These are phyloP conservation scores for Ganoderma boninense DNA, from an alignment of 1,284 basidiomycete species.

Conservation along the genomic window DNA sequence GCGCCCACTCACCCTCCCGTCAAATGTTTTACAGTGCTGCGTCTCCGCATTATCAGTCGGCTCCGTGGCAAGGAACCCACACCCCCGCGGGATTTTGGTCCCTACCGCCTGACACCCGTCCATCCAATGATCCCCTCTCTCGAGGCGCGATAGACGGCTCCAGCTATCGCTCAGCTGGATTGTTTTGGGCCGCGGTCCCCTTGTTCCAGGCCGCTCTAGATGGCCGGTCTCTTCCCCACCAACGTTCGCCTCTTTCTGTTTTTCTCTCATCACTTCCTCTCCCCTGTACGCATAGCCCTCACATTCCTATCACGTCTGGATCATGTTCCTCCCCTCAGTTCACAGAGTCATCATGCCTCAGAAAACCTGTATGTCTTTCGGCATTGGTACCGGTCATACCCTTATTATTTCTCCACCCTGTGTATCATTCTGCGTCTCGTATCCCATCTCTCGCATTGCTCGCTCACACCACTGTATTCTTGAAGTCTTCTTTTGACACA, in stretches of 20 bases:
- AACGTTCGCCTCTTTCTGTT: background rate
- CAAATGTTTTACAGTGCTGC: slow-evolving; percentile 50
- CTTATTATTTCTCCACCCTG: background rate
- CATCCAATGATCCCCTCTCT: slow-evolving; percentile 21
- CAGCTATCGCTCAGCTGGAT: background rate
- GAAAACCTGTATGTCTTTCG: background rate
- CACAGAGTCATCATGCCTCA: background rate
- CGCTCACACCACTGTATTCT: background rate
- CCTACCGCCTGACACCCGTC: slow-evolving; percentile 24
- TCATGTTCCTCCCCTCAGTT: background rate
- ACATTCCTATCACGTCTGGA: background rate
- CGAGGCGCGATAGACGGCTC: slow-evolving; percentile 25
- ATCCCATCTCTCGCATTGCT: background rate
- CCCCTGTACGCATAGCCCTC: background rate
- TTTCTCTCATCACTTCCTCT: background rate
- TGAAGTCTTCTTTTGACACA: background rate
- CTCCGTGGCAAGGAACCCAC: slow-evolving; percentile 59
- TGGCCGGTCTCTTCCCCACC: background rate
- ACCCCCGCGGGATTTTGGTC: slow-evolving; percentile 46
- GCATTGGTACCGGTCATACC: background rate
- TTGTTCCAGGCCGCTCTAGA: slow-evolving; percentile 6
- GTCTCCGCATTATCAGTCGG: slow-evolving; percentile 64
- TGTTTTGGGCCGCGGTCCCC: background rate
- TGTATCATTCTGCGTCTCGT: slow-evolving; percentile 3
- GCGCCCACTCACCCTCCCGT: slow-evolving; percentile 12